Evolutionary conservation across 441 rosid genomes (phyloP), one percentile per base, ranked within the genome.

Genomic region (Flueggea neowawraea): DNA sequence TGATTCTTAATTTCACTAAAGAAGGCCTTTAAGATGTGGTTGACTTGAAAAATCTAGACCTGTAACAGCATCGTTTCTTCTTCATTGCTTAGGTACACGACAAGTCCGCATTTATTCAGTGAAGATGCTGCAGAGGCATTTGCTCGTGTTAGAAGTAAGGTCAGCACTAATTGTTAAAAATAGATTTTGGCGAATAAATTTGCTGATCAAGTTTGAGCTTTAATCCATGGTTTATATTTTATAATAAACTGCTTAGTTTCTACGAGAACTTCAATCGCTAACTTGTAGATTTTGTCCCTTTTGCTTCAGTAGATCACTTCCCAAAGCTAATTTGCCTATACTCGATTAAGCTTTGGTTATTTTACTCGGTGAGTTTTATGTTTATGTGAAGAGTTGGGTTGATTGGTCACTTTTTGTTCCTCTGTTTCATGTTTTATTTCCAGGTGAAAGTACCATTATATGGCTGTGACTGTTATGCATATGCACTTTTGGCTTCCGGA

Each of bases 381-480:
- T 33, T 33, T 4, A 33, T 33, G 39, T 6, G 39, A 33, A 33
- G 39, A 3, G 39, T 33, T 33, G 6, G 54, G 33, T 14, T 47
- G n/a, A 47, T 57, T 45, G 8, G 9, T 10, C 57, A 17, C n/a
- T 44, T 44, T 45, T 57, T 54, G 60, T 55, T 68, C 50, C 45
- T 61, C 52, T 60, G 31, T 57, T 56, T 58, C 45, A 10, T 49
- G 16, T 59, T 65, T 16, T 64, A 5, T 75, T 57, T 64, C 53
- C 79, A 91, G 99, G 98, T 95, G 52, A 95, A 91, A 67, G 86
- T 89, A 61, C 88, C 98, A 36, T 61, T 95, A 68, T 95, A 91
- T 67, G 98, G 99, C 47, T 91, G 99, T 67, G 99, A 95, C 76
- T 95, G 99, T 82, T 91, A 95, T 54, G 98, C 98, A 59, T 95